phyloP scores from a whole-genome alignment of 164 flowering plant species.

The Stephania yunnanensis region DNA sequence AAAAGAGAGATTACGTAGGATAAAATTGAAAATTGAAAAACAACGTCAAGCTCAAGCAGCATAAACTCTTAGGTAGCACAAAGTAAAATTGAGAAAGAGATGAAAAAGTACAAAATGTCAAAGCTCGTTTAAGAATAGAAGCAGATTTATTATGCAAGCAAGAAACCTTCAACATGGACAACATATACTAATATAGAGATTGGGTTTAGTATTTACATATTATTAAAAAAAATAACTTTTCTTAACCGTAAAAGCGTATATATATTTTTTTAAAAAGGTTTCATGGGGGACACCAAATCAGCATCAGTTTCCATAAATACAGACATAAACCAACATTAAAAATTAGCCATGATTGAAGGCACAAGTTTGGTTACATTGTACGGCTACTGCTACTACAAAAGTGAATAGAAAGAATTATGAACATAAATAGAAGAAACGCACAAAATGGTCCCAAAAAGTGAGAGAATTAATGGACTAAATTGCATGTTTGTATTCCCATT shows the following conservation, averaged over 20 bases:
- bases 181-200: no score
- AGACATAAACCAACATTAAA: background rate
- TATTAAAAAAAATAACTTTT: background rate
- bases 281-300: no score
- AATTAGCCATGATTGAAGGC: background rate
- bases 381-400: no score
- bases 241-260: background rate
- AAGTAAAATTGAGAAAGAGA: background rate
- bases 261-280: background rate
- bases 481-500: background rate
- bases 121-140: background rate
- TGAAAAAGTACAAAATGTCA: background rate
- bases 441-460: background rate
- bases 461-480: background rate
- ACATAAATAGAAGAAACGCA: background rate
- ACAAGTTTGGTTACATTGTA: background rate
- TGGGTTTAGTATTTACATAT: background rate
- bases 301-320: no score
- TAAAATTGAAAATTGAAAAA: no score
- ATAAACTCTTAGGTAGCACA: background rate
- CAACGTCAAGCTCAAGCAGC: background rate
- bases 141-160: background rate
- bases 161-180: background rate
- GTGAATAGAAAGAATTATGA: background rate
- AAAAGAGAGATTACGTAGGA: constrained; percentile 2